phyloP scores from a whole-genome alignment of 352 stramenopile genomes.

The Phytophthora palmivora region DNA sequence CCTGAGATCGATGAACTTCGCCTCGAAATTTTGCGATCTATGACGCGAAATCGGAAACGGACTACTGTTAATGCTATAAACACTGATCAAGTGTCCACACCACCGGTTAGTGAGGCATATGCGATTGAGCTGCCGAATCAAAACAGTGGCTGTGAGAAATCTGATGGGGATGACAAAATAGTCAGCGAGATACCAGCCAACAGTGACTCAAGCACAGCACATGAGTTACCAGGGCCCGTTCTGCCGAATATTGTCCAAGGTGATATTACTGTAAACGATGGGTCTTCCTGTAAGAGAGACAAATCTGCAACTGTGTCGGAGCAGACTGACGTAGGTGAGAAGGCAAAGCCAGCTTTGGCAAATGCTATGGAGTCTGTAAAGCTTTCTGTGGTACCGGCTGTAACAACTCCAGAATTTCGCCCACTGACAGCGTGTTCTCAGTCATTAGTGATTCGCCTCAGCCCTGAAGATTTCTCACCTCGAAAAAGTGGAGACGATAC shows the following conservation, averaged over 20 bases:
- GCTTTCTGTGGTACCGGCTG: neutral
- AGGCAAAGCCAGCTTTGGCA: neutral
- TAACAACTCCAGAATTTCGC: slow-evolving; percentile 44
- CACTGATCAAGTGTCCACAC: neutral
- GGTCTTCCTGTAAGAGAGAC: slow-evolving; percentile 5
- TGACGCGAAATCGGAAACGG: slow-evolving; percentile 46
- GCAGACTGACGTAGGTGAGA: slow-evolving; percentile 7
- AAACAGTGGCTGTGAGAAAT: neutral
- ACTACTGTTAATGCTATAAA: slow-evolving; percentile 11
- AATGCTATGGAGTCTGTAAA: slow-evolving; percentile 5
- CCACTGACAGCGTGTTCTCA: slow-evolving; percentile 73
- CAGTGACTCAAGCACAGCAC: neutral
- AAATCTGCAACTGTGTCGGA: slow-evolving; percentile 14
- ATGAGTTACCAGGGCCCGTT: neutral
- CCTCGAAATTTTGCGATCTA: slow-evolving; percentile 55
- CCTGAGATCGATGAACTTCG: slow-evolving; percentile 51
- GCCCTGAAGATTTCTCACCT: slow-evolving; percentile 55
- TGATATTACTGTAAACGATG: slow-evolving; percentile 1
- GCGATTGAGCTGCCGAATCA: neutral
- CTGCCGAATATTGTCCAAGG: neutral
- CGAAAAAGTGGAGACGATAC: slow-evolving; percentile 23
- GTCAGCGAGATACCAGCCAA: neutral
- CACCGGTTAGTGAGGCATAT: neutral
- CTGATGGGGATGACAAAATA: neutral
- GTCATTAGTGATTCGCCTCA: slow-evolving; percentile 75